phyloP scores from a whole-genome alignment of 2,329 filamentous ascomycete genomes.

The Neopestalotiopsis sp. region DNA sequence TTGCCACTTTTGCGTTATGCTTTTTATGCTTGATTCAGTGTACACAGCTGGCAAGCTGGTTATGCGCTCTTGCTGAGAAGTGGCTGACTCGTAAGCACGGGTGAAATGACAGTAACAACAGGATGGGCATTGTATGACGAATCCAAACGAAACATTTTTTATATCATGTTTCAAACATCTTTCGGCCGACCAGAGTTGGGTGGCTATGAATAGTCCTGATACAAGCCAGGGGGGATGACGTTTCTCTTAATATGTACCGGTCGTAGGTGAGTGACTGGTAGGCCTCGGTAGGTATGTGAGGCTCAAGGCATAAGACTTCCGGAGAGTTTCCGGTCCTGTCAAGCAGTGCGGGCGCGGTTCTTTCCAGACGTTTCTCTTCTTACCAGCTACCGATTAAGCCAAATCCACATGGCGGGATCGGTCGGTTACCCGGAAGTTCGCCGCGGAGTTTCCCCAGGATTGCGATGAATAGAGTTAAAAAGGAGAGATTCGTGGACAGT shows the following conservation, averaged over 20 bases:
- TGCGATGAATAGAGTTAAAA: not conserved
- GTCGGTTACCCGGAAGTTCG: not conserved
- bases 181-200: not conserved
- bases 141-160: not conserved
- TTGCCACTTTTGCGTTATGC: not conserved
- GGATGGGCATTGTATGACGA: not conserved
- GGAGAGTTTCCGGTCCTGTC: not conserved
- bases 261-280: no score
- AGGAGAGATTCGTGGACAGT: not conserved
- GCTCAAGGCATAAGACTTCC: not conserved
- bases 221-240: not conserved
- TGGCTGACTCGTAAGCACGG: not conserved
- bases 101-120: not conserved
- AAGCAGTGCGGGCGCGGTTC: not conserved
- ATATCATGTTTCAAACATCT: not conserved
- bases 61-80: not conserved
- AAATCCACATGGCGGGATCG: not conserved
- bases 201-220: not conserved
- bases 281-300: not conserved
- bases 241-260: not conserved
- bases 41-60: not conserved
- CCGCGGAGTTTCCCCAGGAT: not conserved
- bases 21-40: constrained; percentile 1
- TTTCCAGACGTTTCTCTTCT: not conserved
- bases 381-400: not conserved